Evolutionary conservation across 805 yeast species (phyloP), one percentile per base, ranked within the genome.

Genomic region (Nakazawaea ambrosiae): DNA sequence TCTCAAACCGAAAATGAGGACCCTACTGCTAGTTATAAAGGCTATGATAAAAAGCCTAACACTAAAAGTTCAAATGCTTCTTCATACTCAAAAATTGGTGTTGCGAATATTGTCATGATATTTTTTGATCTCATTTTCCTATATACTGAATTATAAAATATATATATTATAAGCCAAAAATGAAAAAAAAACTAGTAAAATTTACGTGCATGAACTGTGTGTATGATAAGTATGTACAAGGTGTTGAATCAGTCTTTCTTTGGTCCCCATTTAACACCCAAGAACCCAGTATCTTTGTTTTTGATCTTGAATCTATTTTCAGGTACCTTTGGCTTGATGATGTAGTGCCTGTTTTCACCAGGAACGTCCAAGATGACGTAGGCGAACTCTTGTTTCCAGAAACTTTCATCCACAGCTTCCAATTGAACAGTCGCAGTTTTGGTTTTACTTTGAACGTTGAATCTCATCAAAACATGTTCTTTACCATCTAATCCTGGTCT

Each of bases 251-350:
- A 55, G 30, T 74, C 75, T 45, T 73, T 75, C 55, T 72, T 78
- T 27, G 89, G 84, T 1, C 95, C 95, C 95, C 95, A 87, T 49
- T 75, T 78, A 35, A 86, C 78, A 22, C 95, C 95, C 42, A 86
- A 63, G 51, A 85, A 81, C 1, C 90, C 89, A 4, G 63, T 50
- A 15, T 62, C 64, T 18, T 68, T 63, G 22, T 39, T 35, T 14
- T 22, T 31, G 18, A 39, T 12, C 49, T 65, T 60, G 49, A 70
- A 54, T 52, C 65, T 65, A 59, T 60, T 75, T 36, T 48, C 58
- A 49, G 57, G 48, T 37, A 58, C 57, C 48, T 65, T 67, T 12
- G 92, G 89, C 42, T 73, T 75, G 37, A 86, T 71, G 19, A 88
- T 54, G 54, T 80, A 87, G 45, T 77, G 72, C 47, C 92, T 73